Conservation (phyloP, 2,329 filamentous ascomycete genomes). For the Cercospora beticola region DNA sequence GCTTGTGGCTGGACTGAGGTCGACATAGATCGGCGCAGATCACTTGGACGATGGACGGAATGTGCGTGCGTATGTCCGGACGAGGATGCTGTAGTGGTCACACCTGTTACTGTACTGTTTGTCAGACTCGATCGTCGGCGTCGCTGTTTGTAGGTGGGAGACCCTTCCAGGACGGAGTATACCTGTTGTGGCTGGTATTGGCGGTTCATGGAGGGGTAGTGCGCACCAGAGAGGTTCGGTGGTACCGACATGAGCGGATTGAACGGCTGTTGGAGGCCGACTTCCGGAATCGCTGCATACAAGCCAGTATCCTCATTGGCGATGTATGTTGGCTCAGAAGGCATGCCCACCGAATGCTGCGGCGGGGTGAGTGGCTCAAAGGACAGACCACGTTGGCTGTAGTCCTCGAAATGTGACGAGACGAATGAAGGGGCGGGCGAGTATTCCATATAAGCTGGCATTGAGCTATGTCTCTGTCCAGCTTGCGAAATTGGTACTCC, state of each 20-base stretch:
- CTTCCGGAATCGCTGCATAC: constrained; percentile 91
- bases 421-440: constrained; percentile 97
- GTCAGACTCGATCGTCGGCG: constrained; percentile 91
- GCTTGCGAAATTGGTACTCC: constrained; percentile 78
- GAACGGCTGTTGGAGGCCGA: constrained; percentile 71
- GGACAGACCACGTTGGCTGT: constrained; percentile 91
- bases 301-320: constrained; percentile 96
- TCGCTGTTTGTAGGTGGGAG: constrained; percentile 97
- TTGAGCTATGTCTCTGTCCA: constrained; percentile 94
- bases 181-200: constrained; percentile 80
- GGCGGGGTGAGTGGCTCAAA: constrained; percentile 97
- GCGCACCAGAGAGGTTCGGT: constrained; percentile 75
- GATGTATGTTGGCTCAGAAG: constrained; percentile 91
- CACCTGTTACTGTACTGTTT: constrained; percentile 62
- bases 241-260: constrained; percentile 90
- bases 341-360: constrained; percentile 81
- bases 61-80: constrained; percentile 45
- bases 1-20: constrained; percentile 78
- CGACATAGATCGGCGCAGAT: constrained; percentile 87
- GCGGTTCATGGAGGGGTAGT: constrained; percentile 71
- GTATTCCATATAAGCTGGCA: constrained; percentile 97
- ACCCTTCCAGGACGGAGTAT: constrained; percentile 87
- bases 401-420: constrained; percentile 98
- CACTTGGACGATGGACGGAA: constrained; percentile 75
- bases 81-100: constrained; percentile 46